Percentiles rank a stretch among this genome's conserved stretches.
Evolutionary conservation across 108 stramenopile genomes (phyloP).

Genomic region (Licmophora abbreviata): DNA sequence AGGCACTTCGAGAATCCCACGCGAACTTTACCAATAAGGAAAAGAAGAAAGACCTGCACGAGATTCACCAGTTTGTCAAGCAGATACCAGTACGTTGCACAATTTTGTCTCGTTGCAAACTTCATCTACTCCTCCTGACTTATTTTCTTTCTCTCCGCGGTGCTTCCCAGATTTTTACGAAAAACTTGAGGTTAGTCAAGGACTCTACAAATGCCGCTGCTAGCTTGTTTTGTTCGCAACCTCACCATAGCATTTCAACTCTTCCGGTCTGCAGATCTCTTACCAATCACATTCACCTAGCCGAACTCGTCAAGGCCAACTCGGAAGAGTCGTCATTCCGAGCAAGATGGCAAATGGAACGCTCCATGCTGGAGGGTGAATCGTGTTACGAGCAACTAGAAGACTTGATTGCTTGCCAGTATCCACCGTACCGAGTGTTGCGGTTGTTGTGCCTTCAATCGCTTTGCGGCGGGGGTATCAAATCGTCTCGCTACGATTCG

Average conservation of each 20-base stretch:
- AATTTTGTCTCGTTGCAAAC: no score
- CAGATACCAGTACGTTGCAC: slow-evolving; percentile 81
- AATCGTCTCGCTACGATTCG: slow-evolving; percentile 76
- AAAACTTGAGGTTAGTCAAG: no score
- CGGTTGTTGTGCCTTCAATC: slow-evolving; percentile 88
- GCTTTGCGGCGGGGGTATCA: slow-evolving; percentile 84
- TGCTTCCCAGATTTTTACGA: no score
- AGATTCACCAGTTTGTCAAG: slow-evolving; percentile 97
- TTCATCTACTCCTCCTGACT: no score
- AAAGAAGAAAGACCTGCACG: slow-evolving; percentile 83
- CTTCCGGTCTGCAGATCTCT: slow-evolving; percentile 55
- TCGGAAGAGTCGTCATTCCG: slow-evolving; percentile 79
- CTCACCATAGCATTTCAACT: neutral
- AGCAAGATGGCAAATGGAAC: slow-evolving; percentile 90
- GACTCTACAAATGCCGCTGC: no score
- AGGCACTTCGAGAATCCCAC: slow-evolving; percentile 82
- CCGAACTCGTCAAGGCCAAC: slow-evolving; percentile 82
- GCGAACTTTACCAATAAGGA: slow-evolving; percentile 83
- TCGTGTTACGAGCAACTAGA: slow-evolving; percentile 75
- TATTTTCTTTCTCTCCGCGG: no score
- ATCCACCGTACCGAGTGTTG: slow-evolving; percentile 67
- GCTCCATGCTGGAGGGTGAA: slow-evolving; percentile 92
- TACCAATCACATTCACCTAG: slow-evolving; percentile 92
- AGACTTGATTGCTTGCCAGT: slow-evolving; percentile 61
- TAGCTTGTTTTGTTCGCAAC: neutral